These are phyloP conservation scores for Thymus quinquecostatus DNA, from an alignment of 257 asterid species.

Conservation along the genomic window DNA sequence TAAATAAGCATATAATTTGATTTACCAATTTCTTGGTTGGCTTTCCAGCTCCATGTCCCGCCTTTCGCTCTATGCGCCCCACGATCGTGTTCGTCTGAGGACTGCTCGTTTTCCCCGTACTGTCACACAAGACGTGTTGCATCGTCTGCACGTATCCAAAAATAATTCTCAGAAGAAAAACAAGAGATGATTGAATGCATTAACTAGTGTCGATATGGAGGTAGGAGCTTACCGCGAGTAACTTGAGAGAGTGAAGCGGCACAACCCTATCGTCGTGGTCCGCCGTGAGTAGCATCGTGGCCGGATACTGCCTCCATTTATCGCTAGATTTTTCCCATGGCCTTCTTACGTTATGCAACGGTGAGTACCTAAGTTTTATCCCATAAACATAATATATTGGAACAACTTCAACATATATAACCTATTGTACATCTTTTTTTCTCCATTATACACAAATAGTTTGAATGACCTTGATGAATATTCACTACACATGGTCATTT, in stretches of 20 bases:
- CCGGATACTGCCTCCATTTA: conserved; percentile 57
- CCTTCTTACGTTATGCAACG: conserved; percentile 74
- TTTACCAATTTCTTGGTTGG: conserved; percentile 75
- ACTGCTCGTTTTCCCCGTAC: conserved; percentile 43
- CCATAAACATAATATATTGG: neutral
- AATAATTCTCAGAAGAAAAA: neutral
- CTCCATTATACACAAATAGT: no score
- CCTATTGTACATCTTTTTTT: no score
- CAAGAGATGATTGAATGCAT: neutral
- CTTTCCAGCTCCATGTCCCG: conserved; percentile 85
- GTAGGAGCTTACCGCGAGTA: conserved; percentile 54
- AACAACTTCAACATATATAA: no score
- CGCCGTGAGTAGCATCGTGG: conserved; percentile 78
- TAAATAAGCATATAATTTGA: neutral
- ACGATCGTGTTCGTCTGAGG: conserved; percentile 68
- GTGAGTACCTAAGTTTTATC: conserved; percentile 57
- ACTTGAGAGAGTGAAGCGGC: conserved; percentile 76
- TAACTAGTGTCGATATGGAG: neutral
- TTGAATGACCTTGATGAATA: no score
- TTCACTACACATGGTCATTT: no score
- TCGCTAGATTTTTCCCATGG: conserved; percentile 61
- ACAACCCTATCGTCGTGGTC: conserved; percentile 89
- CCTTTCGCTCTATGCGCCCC: conserved; percentile 72
- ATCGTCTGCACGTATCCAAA: conserved; percentile 46
- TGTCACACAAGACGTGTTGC: conserved; percentile 65